These are phyloP conservation scores for Oryza glaberrima DNA, from an alignment of 176 grass and related monocot species.

Conservation along the genomic window DNA sequence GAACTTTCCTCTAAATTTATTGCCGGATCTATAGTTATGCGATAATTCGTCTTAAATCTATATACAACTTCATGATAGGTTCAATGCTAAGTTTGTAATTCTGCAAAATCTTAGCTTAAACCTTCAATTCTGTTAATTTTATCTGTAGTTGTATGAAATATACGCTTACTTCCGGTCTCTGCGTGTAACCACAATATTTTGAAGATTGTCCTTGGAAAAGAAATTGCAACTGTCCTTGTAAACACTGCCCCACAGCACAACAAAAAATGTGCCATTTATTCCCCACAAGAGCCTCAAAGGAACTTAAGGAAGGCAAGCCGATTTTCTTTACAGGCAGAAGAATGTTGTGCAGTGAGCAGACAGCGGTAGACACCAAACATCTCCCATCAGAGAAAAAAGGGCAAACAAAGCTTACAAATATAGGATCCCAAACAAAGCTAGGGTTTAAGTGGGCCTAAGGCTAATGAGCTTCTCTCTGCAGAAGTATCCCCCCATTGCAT, in stretches of 20 bases:
- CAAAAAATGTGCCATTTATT: slow-evolving; percentile 14
- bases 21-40: not conserved
- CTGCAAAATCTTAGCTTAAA: not conserved
- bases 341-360: slow-evolving; percentile 40
- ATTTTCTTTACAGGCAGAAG: slow-evolving; percentile 41
- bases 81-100: no score
- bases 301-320: not conserved
- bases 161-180: not conserved
- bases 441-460: slow-evolving; percentile 36
- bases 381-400: slow-evolving; percentile 15
- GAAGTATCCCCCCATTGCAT: slow-evolving; percentile 4
- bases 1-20: not conserved
- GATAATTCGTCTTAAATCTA: not conserved
- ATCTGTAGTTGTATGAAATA: not conserved
- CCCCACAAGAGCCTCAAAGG: slow-evolving; percentile 21
- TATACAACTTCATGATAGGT: not conserved
- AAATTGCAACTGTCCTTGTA: not conserved
- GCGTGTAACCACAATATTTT: not conserved
- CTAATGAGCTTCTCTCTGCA: slow-evolving; percentile 29
- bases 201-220: not conserved
- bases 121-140: not conserved
- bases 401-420: slow-evolving; percentile 1
- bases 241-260: not conserved
- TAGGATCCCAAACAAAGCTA: slow-evolving; percentile 37
- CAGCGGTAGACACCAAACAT: slow-evolving; percentile 26